Base-by-base conservation (phyloP, 2,329 filamentous ascomycete genomes). In the Diaporthe amygdali region DNA sequence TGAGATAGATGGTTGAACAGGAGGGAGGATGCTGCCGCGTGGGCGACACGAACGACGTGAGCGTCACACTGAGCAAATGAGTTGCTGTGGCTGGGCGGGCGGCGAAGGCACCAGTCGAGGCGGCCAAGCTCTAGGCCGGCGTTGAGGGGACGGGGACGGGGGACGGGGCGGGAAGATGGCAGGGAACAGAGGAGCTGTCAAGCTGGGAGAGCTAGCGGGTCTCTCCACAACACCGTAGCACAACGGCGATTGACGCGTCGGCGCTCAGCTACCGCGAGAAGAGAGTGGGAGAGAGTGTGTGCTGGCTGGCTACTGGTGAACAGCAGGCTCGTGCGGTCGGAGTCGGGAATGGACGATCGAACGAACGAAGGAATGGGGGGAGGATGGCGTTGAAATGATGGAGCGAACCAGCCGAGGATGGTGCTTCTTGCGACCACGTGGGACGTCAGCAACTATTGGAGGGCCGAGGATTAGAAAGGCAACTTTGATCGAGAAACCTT, bases 11-110 rank as follows among this genome's bases (percentile, higher is more conserved):
- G 27, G 44, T 41, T 32, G 30, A 20, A 54, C 47, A 66, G 22
- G 46, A 25, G 30, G 5, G 20, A 44, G 52, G 32, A 30, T 39
- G 30, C 34, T 59, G 41, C 52, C 52, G 52, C 66, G 41, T 39
- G 52, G 66, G 32, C 27, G 66, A 59, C 66, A 68, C 52, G 41
- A 56, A 47, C n/a, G 44, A 59, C 34, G 54, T 59, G 54, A 39
- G 37, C 25, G 67, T 69, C 20, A 44, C 54, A 63, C 44, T 39
- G 54, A 30, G 30, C 20, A 32, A 17, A 22, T 39, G 17, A 25
- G n/a, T 55, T 5, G 1, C 12, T 59, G 25, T 49, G n/a, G n/a
- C n/a, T 41, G 55, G n/a, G 55, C 10, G 41, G 6, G 55, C 37
- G 55, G 30, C 37, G 7, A n/a, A 30, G 20, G 30, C 49, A 52